Evolutionary conservation across 345 rosid genomes (phyloP), one percentile per base, ranked within the genome.

Genomic region (Euphorbia peplus): DNA sequence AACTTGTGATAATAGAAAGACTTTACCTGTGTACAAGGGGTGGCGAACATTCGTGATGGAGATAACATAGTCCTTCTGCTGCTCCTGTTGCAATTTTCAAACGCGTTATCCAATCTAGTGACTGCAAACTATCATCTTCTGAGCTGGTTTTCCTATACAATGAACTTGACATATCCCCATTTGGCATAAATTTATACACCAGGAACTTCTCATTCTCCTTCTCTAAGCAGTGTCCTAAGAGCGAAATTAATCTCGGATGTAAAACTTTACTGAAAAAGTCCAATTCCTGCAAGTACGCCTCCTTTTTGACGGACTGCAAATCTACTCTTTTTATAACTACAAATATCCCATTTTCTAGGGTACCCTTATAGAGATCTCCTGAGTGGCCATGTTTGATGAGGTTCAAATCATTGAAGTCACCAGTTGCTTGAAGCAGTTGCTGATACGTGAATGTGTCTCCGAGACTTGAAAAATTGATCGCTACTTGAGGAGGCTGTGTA

Each of bases 21-120:
- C 3, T 15, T 30, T 66, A 95, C 98, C 99, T 87, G 83, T 95
- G 99, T 75, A 92, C 98, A 22, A 92, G 80, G 71, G 98, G 83
- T 22, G 97, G 97, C 0, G 76, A 78, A 70, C 97, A 88, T 84
- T 95, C 99, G 67, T 95, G 99, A 79, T 95, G 98, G 69, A 95
- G 82, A 81, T 83, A 85, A 63, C 87, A 81, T 35, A 95, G 79
- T 70, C 82, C 97, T 78, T 95, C 99, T 1, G 99, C 98, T 25
- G 96, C 92, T 78, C 98, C 99, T 60, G 80, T 86, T 65, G 98
- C 99, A 64, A 95, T 87, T 75, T 95, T 95, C 75, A 95, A 78
- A 82, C 99, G 89, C 51, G 96, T 95, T 53, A 95, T 95, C 99
- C 99, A 95, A 82, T 92, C 98, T 80, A 95, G 72, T 63, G 99